phyloP scores from a whole-genome alignment of 148 eudicot species.

The Amaranthus cruentus region DNA sequence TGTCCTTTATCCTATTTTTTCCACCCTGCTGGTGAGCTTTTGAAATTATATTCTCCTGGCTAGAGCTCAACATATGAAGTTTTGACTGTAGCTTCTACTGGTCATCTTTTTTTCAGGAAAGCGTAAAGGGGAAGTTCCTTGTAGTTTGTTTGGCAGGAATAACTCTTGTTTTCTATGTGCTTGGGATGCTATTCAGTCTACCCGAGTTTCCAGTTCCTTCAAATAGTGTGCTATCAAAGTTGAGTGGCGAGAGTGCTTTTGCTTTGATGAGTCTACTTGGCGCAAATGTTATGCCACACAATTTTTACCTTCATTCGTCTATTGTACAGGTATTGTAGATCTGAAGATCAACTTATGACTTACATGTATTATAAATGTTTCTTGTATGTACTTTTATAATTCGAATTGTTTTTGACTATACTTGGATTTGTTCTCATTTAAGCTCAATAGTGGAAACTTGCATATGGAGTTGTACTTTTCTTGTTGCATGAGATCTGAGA shows the following conservation, averaged over 20 bases:
- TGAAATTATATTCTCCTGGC: slow-evolving; percentile 4
- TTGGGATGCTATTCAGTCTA: slow-evolving; percentile 63
- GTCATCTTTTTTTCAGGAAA: slow-evolving; percentile 41
- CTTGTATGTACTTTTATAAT: background rate
- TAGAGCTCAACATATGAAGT: background rate
- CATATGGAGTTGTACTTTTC: background rate
- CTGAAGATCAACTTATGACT: slow-evolving; percentile 13
- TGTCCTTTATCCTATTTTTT: slow-evolving; percentile 65
- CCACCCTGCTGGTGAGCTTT: slow-evolving; percentile 54
- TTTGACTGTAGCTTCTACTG: background rate
- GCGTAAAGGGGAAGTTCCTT: slow-evolving; percentile 48
- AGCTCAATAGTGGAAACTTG: background rate
- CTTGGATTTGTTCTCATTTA: background rate
- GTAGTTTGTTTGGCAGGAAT: slow-evolving; percentile 49
- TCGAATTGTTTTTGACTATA: background rate
- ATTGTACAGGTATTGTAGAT: slow-evolving; percentile 61
- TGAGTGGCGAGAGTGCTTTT: slow-evolving; percentile 82
- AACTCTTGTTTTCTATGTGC: slow-evolving; percentile 42
- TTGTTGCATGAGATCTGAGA: background rate
- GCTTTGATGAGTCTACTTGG: slow-evolving; percentile 93
- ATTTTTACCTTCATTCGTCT: slow-evolving; percentile 91
- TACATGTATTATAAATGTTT: background rate
- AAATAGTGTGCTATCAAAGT: slow-evolving; percentile 49
- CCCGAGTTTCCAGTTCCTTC: slow-evolving; percentile 54
- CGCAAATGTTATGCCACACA: slow-evolving; percentile 87